Base-by-base conservation (phyloP, 2,329 filamentous ascomycete species). In the Microcyclospora pomicola region DNA sequence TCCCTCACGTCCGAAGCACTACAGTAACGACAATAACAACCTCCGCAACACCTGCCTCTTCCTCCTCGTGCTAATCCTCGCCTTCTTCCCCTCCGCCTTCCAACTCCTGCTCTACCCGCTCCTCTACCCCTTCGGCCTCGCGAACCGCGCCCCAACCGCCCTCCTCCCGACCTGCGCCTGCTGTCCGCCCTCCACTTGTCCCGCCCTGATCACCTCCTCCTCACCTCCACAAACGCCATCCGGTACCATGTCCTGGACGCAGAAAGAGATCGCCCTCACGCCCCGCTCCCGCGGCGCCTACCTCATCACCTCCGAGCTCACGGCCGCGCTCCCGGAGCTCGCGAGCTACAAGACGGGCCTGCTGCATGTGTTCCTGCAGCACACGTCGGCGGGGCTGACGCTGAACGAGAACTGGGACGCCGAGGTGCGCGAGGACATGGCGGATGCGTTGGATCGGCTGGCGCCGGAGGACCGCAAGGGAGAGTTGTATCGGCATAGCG, bases 391-490 rank as follows among this genome's bases (percentile, higher is more conserved):
- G 62, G 91, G 82, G 10, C 70, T 98, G 37, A 83, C 76, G 42
- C 66, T 98, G 52, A 98, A 98, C 58, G 91, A 98, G 71, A 96
- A 96, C 65, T 80, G 68, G 66, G 84, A 87, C 56, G 61, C 66
- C 33, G 84, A 92, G 63, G 91, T 98, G n/a, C 86, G 51, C 72
- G 72, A 15, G 73, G 72, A 31, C 86, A 98, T 96, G 88, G 85
- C 76, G 55, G 85, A 95, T 65, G 85, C 88, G 34, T 68, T 98
- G 48, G 88, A 98, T 61, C 71, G 86, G 33, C 82, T 98, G 52
- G 91, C 80, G 31, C 86, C 87, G 0, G 82, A 83, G 54, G 87
- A 92, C 39, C 72, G 55, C 47, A 61, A 63, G 49, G 59, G 60
- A 9, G 69, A 74, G 7, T 59, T 96, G 33, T 98, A 96, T 63